phyloP scores from a whole-genome alignment of 768 basidiomycete species.

The Podaxis pistillaris region DNA sequence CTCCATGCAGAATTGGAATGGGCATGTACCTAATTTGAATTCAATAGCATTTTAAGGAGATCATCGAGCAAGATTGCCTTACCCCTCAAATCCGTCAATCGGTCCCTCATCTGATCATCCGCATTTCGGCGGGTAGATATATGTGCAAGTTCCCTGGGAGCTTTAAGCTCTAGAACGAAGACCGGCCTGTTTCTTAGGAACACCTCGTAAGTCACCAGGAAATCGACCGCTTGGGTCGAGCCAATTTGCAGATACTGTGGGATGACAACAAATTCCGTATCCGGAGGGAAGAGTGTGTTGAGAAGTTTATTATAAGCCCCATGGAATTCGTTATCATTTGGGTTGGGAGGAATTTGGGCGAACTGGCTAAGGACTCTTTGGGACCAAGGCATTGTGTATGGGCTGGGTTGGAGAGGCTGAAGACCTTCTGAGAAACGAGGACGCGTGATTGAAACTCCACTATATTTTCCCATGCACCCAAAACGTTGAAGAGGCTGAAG shows the following conservation, averaged over 20 bases:
- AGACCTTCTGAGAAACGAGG: not conserved
- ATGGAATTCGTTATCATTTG: conserved; percentile 10
- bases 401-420: not conserved
- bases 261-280: conserved; percentile 16
- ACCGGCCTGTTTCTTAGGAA: conserved; percentile 21
- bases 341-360: conserved; percentile 13
- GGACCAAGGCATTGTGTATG: not conserved
- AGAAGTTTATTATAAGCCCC: conserved; percentile 21
- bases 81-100: conserved; percentile 19
- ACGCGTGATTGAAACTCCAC: not conserved
- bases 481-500: too few species aligned
- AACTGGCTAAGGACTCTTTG: conserved; percentile 8
- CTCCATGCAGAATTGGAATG: not conserved
- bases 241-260: conserved; percentile 14
- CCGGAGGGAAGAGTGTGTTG: conserved; percentile 19
- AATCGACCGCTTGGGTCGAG: conserved; percentile 10
- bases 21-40: not conserved
- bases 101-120: conserved; percentile 22
- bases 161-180: conserved; percentile 25
- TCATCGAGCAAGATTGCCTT: not conserved
- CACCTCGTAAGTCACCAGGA: conserved; percentile 22
- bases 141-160: conserved; percentile 11
- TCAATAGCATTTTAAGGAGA: not conserved
- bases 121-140: conserved; percentile 23
- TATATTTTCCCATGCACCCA: too few species aligned